Base-by-base conservation (phyloP, 169 alveolate genomes). In the Eimeria brunetti region DNA sequence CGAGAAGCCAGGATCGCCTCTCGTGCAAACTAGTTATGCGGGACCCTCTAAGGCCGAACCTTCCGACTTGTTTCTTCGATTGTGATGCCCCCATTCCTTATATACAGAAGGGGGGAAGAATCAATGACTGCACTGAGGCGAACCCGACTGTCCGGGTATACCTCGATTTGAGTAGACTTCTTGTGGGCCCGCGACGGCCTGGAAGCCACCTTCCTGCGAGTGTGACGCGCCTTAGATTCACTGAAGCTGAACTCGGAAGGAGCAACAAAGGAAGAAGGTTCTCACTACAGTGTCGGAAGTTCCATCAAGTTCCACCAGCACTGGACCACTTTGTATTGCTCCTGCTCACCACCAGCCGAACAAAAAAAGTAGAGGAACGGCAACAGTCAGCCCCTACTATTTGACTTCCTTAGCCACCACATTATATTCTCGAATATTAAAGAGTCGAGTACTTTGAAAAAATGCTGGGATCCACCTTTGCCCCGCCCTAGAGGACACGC, bases 71-170 rank as follows among this genome's bases (percentile, higher is more conserved):
- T 38, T 60, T 38, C 92, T 86, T 86, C n/a, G 80, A 86, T 22
- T 86, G 92, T 62, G 64, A 41, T 60, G 92, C 53, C 81, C 92
- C 92, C 92, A 86, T 86, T 33, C 67, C 81, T 71, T 24, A 27
- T 22, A 64, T 64, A 51, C 9, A 38, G 41, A 24, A 86, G 18
- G 56, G 89, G 30, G n/a, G 75, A 33, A 36, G 27, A 56, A 75
- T 22, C 90, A n/a, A 64, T 44, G 69, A 58, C 16, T 60, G 12
- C 81, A 64, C 27, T 24, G 11, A 16, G 64, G 80, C 64, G 41
- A 62, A 33, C 44, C 71, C 81, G 44, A 56, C 4, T 56, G 53
- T 44, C 51, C 75, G 11, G 36, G 33, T 58, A 58, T n/a, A 20
- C 33, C 58, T 83, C 90, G 73, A 53, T 51, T 51, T 46, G 88